Base-by-base conservation (phyloP, 768 basidiomycete genomes). In the Serendipita vermifera region DNA sequence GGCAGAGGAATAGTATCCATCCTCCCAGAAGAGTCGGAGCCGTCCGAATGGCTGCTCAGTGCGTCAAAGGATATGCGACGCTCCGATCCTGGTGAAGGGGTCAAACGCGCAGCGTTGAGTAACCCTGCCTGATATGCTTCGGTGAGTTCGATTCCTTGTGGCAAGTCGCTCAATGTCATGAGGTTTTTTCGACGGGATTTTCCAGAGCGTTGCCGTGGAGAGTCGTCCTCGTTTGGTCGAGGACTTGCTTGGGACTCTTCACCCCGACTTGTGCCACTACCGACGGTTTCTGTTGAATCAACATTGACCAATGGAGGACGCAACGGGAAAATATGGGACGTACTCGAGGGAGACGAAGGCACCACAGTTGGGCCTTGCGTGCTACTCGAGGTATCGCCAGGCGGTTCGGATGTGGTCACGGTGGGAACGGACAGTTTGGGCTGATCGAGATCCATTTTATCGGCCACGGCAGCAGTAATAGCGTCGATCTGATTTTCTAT, bases 1-100 rank as follows among this genome's bases (percentile, higher is more conserved):
- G 9, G 13, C 7, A 43, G 24, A 9, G 40, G 40, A 27, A 24
- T 31, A 24, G 46, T 7, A n/a, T 51, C 46, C n/a, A 29, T 15
- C 27, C 46, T 22, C 9, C 46, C 46, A 24, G 46, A 51, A 15
- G 46, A 51, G 46, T 51, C 46, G 9, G 46, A 51, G 32, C 46
- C 46, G 29, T 51, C 46, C n/a, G 46, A 51, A 26, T 51, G 46
- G 29, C n/a, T 51, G 46, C 46, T 51, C 46, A 51, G 1, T 7
- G 46, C 29, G 17, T 51, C 46, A 31, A 51, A 51, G 5, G 46
- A 51, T 22, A 51, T 31, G n/a, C 46, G 46, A 51, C 46, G 46
- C 17, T 51, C 46, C 2, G 46, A 51, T 22, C 46, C 46, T 9
- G 46, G 46, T 9, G 46, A 51, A 22, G 46, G 46, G 5, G 46